Evolutionary conservation across 1,284 basidiomycete species (phyloP).

Genomic region (Sporisorium iseilematis-ciliati): DNA sequence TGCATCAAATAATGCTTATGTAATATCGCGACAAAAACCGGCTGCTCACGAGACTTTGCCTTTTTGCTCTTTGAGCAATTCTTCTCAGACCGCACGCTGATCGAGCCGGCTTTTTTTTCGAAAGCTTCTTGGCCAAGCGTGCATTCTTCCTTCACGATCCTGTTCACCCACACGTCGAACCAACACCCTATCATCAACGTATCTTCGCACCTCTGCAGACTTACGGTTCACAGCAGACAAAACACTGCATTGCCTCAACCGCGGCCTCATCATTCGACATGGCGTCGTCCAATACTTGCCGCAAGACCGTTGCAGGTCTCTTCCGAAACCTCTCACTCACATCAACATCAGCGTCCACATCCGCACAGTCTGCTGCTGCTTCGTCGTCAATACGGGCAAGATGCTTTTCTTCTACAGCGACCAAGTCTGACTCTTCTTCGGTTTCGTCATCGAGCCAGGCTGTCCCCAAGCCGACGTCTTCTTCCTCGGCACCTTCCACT

Average conservation of each 20-base stretch:
- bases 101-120: neutral
- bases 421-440: conserved; percentile 2
- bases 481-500: conserved; percentile 11
- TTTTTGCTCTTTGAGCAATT: neutral
- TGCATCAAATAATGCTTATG: conserved; percentile 4
- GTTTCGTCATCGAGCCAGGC: conserved; percentile 17
- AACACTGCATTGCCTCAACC: neutral
- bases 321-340: conserved; percentile 26
- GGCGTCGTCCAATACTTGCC: conserved; percentile 26
- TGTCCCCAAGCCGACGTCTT: neutral
- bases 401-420: conserved; percentile 23
- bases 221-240: neutral
- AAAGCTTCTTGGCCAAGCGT: neutral
- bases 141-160: neutral
- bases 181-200: neutral
- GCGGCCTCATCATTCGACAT: conserved; percentile 8
- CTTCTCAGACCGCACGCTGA: neutral
- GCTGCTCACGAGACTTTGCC: neutral
- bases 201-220: neutral
- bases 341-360: conserved; percentile 19
- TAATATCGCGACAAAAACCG: neutral
- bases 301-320: conserved; percentile 30
- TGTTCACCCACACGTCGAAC: neutral
- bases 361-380: conserved; percentile 10
- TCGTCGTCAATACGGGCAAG: conserved; percentile 14